Evolutionary conservation across 1,139 yeast species (phyloP).

Genomic region (Magnusiomyces paraingens): DNA sequence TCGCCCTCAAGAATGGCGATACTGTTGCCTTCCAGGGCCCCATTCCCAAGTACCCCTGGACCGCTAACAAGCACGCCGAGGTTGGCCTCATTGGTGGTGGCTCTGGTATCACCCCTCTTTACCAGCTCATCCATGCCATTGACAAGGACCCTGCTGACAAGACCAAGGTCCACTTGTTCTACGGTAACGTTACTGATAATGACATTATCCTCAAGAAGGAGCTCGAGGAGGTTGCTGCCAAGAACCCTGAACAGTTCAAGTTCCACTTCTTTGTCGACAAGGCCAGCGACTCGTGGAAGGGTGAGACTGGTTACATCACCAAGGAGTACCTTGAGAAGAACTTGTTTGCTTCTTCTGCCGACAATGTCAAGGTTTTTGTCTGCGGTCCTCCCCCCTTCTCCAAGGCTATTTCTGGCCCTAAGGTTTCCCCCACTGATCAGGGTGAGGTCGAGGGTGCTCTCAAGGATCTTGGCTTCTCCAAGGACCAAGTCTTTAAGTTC

Average conservation of each 20-base stretch:
- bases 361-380: slow-evolving; percentile 64
- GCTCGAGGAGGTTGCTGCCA: slow-evolving; percentile 57
- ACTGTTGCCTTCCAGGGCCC: slow-evolving; percentile 93
- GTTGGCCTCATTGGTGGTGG: slow-evolving; percentile 93
- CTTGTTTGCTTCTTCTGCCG: slow-evolving; percentile 48
- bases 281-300: slow-evolving; percentile 46
- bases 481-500: slow-evolving; percentile 87
- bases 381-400: slow-evolving; percentile 90
- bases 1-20: slow-evolving; percentile 67
- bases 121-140: slow-evolving; percentile 54
- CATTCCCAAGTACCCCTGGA: slow-evolving; percentile 85
- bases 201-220: slow-evolving; percentile 77
- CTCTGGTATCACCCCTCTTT: slow-evolving; percentile 92
- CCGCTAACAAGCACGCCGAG: slow-evolving; percentile 72
- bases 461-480: slow-evolving; percentile 79
- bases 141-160: slow-evolving; percentile 68
- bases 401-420: slow-evolving; percentile 79
- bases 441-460: slow-evolving; percentile 89
- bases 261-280: slow-evolving; percentile 77
- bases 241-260: slow-evolving; percentile 68
- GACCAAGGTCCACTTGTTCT: slow-evolving; percentile 73
- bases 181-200: slow-evolving; percentile 68
- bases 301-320: slow-evolving; percentile 61
- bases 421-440: slow-evolving; percentile 83
- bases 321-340: slow-evolving; percentile 55